These are phyloP conservation scores for Calonectria henricotiae DNA, from an alignment of 2,329 filamentous ascomycete genomes.

Conservation along the genomic window DNA sequence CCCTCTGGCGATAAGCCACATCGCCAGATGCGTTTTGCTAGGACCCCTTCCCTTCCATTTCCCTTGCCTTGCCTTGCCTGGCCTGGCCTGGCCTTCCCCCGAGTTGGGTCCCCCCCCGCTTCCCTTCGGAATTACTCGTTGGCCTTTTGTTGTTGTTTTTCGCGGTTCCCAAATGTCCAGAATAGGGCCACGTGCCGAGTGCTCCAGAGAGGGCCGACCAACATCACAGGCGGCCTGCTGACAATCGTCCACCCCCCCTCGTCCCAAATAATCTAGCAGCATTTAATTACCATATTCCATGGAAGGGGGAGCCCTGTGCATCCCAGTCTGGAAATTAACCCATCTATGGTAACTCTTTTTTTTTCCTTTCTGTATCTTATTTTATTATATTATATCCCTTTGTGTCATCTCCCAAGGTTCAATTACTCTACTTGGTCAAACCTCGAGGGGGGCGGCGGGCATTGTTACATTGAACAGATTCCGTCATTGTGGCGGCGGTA, in stretches of 20 bases:
- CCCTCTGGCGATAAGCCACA: slow-evolving; percentile 4
- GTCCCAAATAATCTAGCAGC: not conserved
- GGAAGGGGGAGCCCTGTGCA: not conserved
- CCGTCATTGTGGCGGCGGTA: not conserved
- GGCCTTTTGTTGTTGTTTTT: too few species aligned
- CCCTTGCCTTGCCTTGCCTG: not conserved
- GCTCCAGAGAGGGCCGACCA: not conserved
- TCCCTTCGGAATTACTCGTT: too few species aligned
- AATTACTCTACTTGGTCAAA: too few species aligned
- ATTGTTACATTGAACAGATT: too few species aligned
- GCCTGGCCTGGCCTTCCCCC: not conserved
- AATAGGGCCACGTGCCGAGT: slow-evolving; percentile 4
- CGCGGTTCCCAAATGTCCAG: too few species aligned
- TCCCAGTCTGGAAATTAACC: slow-evolving; percentile 1
- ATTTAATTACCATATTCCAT: slow-evolving; percentile 22
- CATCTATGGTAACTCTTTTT: not conserved
- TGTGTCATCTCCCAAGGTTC: too few species aligned
- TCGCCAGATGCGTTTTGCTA: not conserved
- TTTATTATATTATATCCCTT: too few species aligned
- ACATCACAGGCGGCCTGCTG: too few species aligned
- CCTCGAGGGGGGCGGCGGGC: too few species aligned
- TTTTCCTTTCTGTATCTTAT: not conserved
- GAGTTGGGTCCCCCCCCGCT: too few species aligned
- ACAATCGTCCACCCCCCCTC: not conserved
- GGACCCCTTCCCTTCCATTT: not conserved